Evolutionary conservation across 2,329 filamentous ascomycete species (phyloP).

Genomic region (Fusarium sp.): DNA sequence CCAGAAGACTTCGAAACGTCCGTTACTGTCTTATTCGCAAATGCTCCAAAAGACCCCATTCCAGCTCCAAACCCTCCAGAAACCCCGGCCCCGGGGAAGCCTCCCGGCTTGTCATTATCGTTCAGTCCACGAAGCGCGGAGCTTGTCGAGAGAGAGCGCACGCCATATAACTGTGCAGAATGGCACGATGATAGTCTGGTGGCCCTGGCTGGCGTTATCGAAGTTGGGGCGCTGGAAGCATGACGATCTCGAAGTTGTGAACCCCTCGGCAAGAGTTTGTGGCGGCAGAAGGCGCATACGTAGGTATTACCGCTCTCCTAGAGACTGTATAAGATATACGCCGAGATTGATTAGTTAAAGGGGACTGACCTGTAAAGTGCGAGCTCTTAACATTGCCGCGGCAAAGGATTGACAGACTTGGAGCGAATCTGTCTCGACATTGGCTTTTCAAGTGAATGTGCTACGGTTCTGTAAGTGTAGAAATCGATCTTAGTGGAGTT

Average conservation of each 20-base stretch:
- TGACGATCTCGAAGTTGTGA: conserved; percentile 33
- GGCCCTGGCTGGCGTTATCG: conserved; percentile 18
- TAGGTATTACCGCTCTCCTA: conserved; percentile 57
- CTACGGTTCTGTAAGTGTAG: conserved; percentile 28
- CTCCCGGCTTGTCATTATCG: conserved; percentile 37
- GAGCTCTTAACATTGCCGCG: conserved; percentile 60
- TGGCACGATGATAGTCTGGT: conserved; percentile 9
- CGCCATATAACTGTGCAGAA: conserved; percentile 10
- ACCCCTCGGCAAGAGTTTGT: conserved; percentile 46
- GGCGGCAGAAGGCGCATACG: conserved; percentile 58
- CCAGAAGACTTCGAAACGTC: conserved; percentile 5
- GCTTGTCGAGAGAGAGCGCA: conserved; percentile 51
- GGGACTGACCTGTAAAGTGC: conserved; percentile 56
- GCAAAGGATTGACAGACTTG: conserved; percentile 38
- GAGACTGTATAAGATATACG: conserved; percentile 24
- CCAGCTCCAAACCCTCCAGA: conserved; percentile 40
- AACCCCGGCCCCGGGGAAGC: conserved; percentile 46
- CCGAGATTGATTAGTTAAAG: not conserved
- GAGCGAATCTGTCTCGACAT: conserved; percentile 42
- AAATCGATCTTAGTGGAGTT: conserved; percentile 38
- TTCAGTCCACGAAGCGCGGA: conserved; percentile 38
- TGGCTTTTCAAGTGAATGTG: conserved; percentile 31
- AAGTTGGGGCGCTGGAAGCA: conserved; percentile 25
- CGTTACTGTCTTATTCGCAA: conserved; percentile 30
- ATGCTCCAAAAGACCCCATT: conserved; percentile 45